Conservation (phyloP, 169 alveolate genomes). For the Eimeria mitis region DNA sequence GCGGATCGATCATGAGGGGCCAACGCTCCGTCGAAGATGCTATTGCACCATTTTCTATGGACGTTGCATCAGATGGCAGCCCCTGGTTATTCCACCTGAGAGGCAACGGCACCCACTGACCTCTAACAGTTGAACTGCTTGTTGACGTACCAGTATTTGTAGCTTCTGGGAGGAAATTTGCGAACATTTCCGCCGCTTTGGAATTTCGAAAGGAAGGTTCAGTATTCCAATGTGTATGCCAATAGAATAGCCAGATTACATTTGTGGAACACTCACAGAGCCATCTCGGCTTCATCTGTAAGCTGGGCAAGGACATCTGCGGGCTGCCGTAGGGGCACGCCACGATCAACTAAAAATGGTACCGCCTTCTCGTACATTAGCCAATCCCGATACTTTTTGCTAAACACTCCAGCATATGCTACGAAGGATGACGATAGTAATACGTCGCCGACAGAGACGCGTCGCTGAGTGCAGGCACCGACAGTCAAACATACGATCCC, state of each 20-base stretch:
- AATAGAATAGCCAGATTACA: neutral
- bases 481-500: neutral
- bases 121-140: neutral
- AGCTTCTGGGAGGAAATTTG: neutral
- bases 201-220: neutral
- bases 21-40: slow-evolving; percentile 96
- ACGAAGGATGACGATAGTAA: slow-evolving; percentile 97
- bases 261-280: slow-evolving; percentile 80
- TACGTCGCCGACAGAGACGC: slow-evolving; percentile 95
- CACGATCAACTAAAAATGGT: slow-evolving; percentile 89
- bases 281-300: slow-evolving; percentile 95
- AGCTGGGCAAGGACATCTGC: slow-evolving; percentile 93
- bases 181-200: neutral
- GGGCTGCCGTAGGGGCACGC: slow-evolving; percentile 91
- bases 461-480: slow-evolving; percentile 84
- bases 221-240: neutral
- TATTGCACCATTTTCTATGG: slow-evolving; percentile 97
- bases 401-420: slow-evolving; percentile 98
- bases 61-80: slow-evolving; percentile 97
- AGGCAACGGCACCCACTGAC: neutral
- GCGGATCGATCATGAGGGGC: slow-evolving; percentile 98
- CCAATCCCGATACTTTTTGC: slow-evolving; percentile 94
- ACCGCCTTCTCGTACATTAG: slow-evolving; percentile 89
- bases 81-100: slow-evolving; percentile 94
- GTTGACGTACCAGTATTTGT: neutral